Conservation (phyloP, 805 yeast genomes). For the Lipomyces yamanashiensis region DNA sequence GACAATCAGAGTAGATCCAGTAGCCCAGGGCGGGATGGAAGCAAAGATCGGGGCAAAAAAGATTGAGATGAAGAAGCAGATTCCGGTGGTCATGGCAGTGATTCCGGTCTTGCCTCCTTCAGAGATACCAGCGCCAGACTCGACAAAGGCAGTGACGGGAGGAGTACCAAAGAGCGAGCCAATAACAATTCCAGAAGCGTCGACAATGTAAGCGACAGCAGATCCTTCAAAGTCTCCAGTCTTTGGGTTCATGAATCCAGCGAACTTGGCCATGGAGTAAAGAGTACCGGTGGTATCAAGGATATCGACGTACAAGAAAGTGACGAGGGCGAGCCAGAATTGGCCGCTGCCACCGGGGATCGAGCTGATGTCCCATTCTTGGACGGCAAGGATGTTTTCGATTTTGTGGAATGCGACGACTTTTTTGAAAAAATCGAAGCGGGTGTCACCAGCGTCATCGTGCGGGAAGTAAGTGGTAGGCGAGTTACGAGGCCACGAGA, state of each 20-base stretch:
- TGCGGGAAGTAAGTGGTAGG: conserved; percentile 37
- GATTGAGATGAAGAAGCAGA: conserved; percentile 38
- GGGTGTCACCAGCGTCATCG: conserved; percentile 26
- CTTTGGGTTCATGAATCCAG: conserved; percentile 32
- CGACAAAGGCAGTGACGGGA: conserved; percentile 39
- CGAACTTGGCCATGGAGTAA: conserved; percentile 38
- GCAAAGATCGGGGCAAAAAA: conserved; percentile 39
- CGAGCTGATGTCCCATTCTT: conserved; percentile 33
- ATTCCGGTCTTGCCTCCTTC: conserved; percentile 38
- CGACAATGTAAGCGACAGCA: conserved; percentile 37
- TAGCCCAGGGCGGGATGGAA: conserved; percentile 39
- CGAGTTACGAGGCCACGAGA: conserved; percentile 37
- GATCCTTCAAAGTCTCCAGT: conserved; percentile 39
- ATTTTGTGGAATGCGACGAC: conserved; percentile 38
- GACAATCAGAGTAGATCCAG: conserved; percentile 37
- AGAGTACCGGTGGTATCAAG: conserved; percentile 39
- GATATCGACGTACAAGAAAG: conserved; percentile 38
- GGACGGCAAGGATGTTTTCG: conserved; percentile 32
- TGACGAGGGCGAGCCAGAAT: conserved; percentile 38
- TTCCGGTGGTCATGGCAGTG: conserved; percentile 34
- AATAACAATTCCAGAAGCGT: conserved; percentile 34
- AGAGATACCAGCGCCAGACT: conserved; percentile 39
- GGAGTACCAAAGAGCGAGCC: conserved; percentile 37
- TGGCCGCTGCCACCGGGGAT: conserved; percentile 34
- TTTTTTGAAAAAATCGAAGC: conserved; percentile 36